These are phyloP conservation scores for Spiraea crenata DNA, from an alignment of 331 rosid genomes.

Conservation along the genomic window DNA sequence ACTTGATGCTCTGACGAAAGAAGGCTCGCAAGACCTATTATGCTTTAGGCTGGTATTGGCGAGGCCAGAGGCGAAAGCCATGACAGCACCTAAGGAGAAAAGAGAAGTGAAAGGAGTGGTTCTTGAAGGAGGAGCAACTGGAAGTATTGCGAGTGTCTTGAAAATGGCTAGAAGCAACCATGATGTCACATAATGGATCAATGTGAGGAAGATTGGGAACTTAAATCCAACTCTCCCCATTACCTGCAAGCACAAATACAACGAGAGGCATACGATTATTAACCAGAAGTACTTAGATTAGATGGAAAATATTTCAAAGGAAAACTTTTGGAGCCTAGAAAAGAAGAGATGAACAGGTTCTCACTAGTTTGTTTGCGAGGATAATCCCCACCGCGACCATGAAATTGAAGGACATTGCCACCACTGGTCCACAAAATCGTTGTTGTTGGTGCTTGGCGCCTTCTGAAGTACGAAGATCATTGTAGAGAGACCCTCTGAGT, in stretches of 20 bases:
- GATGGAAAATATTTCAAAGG: conserved; percentile 1
- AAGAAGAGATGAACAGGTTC: conserved; percentile 14
- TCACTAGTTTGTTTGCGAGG: conserved; percentile 77
- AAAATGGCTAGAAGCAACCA: conserved; percentile 86
- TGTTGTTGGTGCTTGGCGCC: conserved; percentile 95
- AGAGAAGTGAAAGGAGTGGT: conserved; percentile 87
- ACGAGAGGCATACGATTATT: background rate
- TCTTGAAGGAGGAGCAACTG: conserved; percentile 80
- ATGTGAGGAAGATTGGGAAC: conserved; percentile 82
- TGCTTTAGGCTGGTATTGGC: conserved; percentile 90
- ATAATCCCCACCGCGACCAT: conserved; percentile 77
- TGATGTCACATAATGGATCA: conserved; percentile 73
- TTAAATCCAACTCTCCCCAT: conserved; percentile 95
- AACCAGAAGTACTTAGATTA: background rate
- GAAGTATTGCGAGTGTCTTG: conserved; percentile 70
- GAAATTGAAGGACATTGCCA: conserved; percentile 81
- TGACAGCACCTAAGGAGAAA: conserved; percentile 81
- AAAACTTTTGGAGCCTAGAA: background rate
- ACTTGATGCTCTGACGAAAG: background rate
- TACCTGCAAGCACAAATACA: conserved; percentile 46
- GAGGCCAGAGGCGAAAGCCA: conserved; percentile 99
- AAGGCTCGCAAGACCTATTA: conserved; percentile 58
- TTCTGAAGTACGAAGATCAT: conserved; percentile 82
- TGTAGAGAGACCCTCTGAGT: conserved; percentile 72
- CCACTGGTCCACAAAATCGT: conserved; percentile 71